Evolutionary conservation across 306 rosid species (phyloP), one percentile per base, ranked within the genome.

Genomic region (Sesbania bispinosa): DNA sequence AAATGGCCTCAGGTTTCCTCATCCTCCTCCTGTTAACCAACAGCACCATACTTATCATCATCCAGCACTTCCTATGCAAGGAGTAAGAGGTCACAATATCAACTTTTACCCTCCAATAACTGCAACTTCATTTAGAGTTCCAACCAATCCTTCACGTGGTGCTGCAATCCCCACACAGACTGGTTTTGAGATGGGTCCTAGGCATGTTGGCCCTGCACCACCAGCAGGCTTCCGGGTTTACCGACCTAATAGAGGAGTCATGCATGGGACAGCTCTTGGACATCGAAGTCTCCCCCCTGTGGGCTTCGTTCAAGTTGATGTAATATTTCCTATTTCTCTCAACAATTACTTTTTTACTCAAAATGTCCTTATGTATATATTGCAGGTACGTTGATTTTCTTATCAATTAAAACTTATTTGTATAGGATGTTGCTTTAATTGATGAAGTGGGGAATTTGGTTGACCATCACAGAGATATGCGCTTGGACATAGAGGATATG

Each of bases 401-500:
- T 32, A 61, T 39, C 50, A 43, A 30, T 62, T 47, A 48, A 70
- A 59, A 48, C 69, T 67, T 46, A 21, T 80, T n/a, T 63, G 16
- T 61, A 21, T 42, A 95, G 99, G 97, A 92, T 77, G 96, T 88
- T 80, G 96, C 96, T 59, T 77, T 92, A 74, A 77, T 95, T 10
- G 90, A 95, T 50, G 89, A 89, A 76, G 85, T 84, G 45, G 87
- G 95, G 26, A 81, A 71, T 75, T 66, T 79, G 36, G 77, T 72
- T 58, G 99, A 95, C 75, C 88, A 89, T 79, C 97, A 95, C 79
- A 85, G 96, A 42, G 99, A 95, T 76, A 84, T 95, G 96, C 96
- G 93, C 62, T 66, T 95, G 90, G 97, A 95, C 85, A 95, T 95
- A 45, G 99, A 91, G 86, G 92, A 95, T 74, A 91, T 95, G 97